A percentile compares a stretch with the other conserved stretches of the same genome.
Evolutionary conservation across 2,329 filamentous ascomycete species (phyloP).

Genomic region (Rachicladosporium sp.): DNA sequence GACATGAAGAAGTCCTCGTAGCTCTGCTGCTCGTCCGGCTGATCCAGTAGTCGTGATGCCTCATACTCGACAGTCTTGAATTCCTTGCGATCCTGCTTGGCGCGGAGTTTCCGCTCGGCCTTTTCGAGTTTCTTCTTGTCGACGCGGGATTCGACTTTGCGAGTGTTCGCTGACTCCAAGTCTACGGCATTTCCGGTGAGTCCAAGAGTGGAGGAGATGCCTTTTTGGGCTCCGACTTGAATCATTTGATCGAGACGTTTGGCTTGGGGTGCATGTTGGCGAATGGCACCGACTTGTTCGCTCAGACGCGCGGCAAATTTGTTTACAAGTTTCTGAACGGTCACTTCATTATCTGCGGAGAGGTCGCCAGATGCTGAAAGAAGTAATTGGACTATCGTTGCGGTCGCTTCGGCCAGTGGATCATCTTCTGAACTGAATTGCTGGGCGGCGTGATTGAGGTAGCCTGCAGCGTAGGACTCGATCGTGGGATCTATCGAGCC

Average conservation of each 20-base stretch:
- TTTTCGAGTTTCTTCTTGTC: slow-evolving; percentile 99
- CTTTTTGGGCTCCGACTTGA: slow-evolving; percentile 84
- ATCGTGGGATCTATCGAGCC: slow-evolving; percentile 21
- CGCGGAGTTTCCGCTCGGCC: slow-evolving; percentile 91
- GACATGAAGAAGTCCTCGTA: slow-evolving; percentile 99
- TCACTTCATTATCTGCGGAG: slow-evolving; percentile 57
- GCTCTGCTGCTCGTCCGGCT: slow-evolving; percentile 70
- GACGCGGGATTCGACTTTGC: slow-evolving; percentile 95
- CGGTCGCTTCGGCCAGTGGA: slow-evolving; percentile 73
- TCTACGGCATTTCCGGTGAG: slow-evolving; percentile 76
- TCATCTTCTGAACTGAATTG: slow-evolving; percentile 66
- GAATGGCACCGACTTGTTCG: slow-evolving; percentile 54
- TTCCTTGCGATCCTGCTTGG: slow-evolving; percentile 95
- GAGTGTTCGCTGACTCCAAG: slow-evolving; percentile 78
- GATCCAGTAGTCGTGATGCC: slow-evolving; percentile 75
- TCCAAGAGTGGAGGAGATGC: slow-evolving; percentile 90
- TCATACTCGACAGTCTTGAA: slow-evolving; percentile 99
- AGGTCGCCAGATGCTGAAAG: slow-evolving; percentile 84
- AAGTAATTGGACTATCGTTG: slow-evolving; percentile 71
- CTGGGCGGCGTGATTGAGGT: slow-evolving; percentile 84
- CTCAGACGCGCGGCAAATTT: slow-evolving; percentile 81
- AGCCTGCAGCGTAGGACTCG: slow-evolving; percentile 52
- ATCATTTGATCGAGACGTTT: slow-evolving; percentile 86
- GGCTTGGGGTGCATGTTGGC: slow-evolving; percentile 61
- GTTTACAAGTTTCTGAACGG: slow-evolving; percentile 70